Evolutionary conservation across 495 filamentous ascomycete species (phyloP), one percentile per base, ranked within the genome.

Genomic region (Bombardia bombarda): DNA sequence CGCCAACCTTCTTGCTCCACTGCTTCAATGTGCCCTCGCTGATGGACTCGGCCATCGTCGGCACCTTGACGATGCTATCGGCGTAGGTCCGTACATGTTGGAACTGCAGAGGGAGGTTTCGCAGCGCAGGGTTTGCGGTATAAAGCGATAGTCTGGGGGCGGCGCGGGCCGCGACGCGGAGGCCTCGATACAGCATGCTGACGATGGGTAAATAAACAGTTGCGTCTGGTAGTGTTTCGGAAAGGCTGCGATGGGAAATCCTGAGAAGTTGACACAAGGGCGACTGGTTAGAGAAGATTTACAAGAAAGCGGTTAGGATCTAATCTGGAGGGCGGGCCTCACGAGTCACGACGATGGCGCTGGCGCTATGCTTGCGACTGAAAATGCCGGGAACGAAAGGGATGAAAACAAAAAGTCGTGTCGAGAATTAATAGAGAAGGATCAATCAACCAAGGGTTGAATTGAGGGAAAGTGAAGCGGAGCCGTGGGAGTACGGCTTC

Each of bases 11-110:
- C 76, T 97, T 97, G 46, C 79, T 83, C 71, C 86, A 99, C 55
- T 95, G 87, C 69, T 95, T 97, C 58, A 99, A 63, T 16, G 93
- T 97, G 41, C 92, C 92, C 65, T 99, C 92, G 31, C 87, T 93
- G 60, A 99, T 97, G 12, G 93, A 99, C 63, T 99, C 92, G 42
- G 92, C 92, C 92, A 99, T 99, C 55, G 90, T 75, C 14, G 92
- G 93, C 54, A 96, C 93, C 68, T 96, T 92, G 62, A 98, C 80
- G 38, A 90, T 67, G 42, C 72, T 81, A 46, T 93, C 87, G 59
- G 87, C 89, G 56, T 76, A 78, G 46, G 44, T 66, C 33, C 72
- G 68, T 33, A 76, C 66, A 56, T 76, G 73, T 32, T 61, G 63
- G 62, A 68, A 70, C 40, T 65, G 68, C 13, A 66, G 13, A 34